Evolutionary conservation across 2,329 filamentous ascomycete genomes (phyloP), one percentile per base, ranked within the genome.

Genomic region (Paecilomyces formosus): DNA sequence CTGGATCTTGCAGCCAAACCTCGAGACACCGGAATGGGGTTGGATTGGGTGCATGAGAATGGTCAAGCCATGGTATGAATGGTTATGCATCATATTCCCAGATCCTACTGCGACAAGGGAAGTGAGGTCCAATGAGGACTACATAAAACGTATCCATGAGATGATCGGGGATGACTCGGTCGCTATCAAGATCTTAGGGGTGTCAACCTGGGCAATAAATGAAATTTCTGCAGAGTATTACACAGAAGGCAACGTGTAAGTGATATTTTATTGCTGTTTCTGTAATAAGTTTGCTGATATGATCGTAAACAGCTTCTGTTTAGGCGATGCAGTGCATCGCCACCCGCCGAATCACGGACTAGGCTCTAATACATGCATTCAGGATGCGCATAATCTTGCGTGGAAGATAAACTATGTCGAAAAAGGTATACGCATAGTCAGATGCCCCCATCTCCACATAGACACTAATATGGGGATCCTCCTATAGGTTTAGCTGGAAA

Each of bases 11-110:
- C 78, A 80, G 61, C 83, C 85, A 0, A 79, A 83, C 58, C 69
- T 68, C 2, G 78, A 83, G 56, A 72, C 79, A 56, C 79, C 81
- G 0, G 72, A 73, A 0, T 85, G 81, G 70, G 82, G 76, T 0
- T 83, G 80, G 78, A 72, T 73, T 33, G 71, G 68, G 2, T 70
- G 84, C 61, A 74, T 80, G 2, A 75, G 85, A 22, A 86, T 87
- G 83, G 82, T 87, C 4, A 84, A 81, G 71, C 80, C 84, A 0
- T 87, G 84, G 84, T 66, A 81, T 62, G 81, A 87, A 72, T 88
- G 84, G 83, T 77, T 83, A 73, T 82, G 82, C 52, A 82, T 83
- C 58, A 67, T 85, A 15, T 72, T 85, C 15, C 78, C 81, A 0
- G 65, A 66, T 8, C 75, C 57, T 1, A 61, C 61, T 28, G 61